Base-by-base conservation (phyloP, 306 rosid species). In the Dicorynia guianensis region DNA sequence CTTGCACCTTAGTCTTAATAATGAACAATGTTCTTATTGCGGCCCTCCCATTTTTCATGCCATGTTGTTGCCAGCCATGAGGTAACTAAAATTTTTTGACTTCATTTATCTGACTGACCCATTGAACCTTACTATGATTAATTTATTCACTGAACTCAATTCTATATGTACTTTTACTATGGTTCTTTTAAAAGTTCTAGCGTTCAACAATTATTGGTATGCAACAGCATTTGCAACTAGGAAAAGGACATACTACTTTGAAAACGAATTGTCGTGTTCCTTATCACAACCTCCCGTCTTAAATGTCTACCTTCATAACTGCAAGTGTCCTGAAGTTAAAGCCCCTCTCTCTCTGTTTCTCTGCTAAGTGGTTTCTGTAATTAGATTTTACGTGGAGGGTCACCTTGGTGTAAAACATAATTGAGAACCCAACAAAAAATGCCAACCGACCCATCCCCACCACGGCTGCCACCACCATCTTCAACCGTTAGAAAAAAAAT, bases 341-440 rank as follows among this genome's bases (percentile, higher is more conserved):
- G 7, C 15, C 18, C 36, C 30, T n/a, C 8, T 33, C 47, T 56
- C 64, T 71, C 30, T 25, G 1, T n/a, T 30, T 7, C 12, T 59
- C 12, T 49, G 18, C 70, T 49, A 63, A 81, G 77, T 81, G 79
- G 74, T 75, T 71, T 44, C 3, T 30, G 67, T 84, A 66, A 79
- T 71, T 68, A 33, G 60, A 52, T 69, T 65, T 42, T 74, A 66
- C 82, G 81, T 80, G 91, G 87, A 81, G 74, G 81, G 79, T 79
- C 80, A 63, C 49, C 64, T 53, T 10, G 49, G 36, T 20, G 61
- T 19, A 33, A 52, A 74, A 61, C 78, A 83, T 80, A 75, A 82
- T 81, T 56, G 75, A 67, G 73, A 83, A 63, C 67, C 84, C 87
- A 81, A 57, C 76, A 57, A 46, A 68, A 60, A 72, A 75, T 58